phyloP scores from a whole-genome alignment of 2,329 filamentous ascomycete species.

The Diaporthe helianthi region DNA sequence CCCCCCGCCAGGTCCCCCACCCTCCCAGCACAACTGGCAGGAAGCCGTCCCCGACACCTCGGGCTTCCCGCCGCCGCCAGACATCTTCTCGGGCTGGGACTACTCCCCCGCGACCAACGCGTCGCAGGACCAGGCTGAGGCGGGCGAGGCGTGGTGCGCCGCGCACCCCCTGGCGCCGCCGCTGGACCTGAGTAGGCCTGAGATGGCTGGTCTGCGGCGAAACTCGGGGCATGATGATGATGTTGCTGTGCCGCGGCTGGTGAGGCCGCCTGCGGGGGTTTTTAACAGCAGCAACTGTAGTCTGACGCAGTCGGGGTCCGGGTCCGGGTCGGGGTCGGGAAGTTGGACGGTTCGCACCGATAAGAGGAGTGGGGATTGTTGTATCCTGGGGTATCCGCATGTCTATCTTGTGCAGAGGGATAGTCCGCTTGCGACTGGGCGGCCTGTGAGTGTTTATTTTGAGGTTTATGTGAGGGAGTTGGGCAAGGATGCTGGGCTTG shows the following conservation, averaged over 20 bases:
- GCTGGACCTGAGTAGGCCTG: conserved; percentile 52
- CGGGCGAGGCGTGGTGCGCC: conserved; percentile 71
- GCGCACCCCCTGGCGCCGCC: conserved; percentile 65
- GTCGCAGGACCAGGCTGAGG: conserved; percentile 66
- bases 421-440: conserved; percentile 55
- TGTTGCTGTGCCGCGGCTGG: conserved; percentile 58
- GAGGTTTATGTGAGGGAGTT: conserved; percentile 60
- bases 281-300: conserved; percentile 56
- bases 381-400: conserved; percentile 72
- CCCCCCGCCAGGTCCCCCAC: conserved; percentile 47
- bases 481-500: conserved; percentile 49
- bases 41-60: conserved; percentile 74
- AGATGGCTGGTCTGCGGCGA: conserved; percentile 39
- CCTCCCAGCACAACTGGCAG: conserved; percentile 71
- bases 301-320: conserved; percentile 53
- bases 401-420: conserved; percentile 69
- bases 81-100: conserved; percentile 68
- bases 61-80: conserved; percentile 75
- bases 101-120: conserved; percentile 74
- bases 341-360: conserved; percentile 55
- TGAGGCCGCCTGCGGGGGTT: conserved; percentile 50
- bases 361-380: conserved; percentile 62
- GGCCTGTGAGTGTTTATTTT: conserved; percentile 69
- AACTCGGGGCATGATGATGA: not conserved
- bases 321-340: conserved; percentile 49